Evolutionary conservation across 148 eudicot species (phyloP), one percentile per base, ranked within the genome.

Genomic region (Rhododendron henanense): DNA sequence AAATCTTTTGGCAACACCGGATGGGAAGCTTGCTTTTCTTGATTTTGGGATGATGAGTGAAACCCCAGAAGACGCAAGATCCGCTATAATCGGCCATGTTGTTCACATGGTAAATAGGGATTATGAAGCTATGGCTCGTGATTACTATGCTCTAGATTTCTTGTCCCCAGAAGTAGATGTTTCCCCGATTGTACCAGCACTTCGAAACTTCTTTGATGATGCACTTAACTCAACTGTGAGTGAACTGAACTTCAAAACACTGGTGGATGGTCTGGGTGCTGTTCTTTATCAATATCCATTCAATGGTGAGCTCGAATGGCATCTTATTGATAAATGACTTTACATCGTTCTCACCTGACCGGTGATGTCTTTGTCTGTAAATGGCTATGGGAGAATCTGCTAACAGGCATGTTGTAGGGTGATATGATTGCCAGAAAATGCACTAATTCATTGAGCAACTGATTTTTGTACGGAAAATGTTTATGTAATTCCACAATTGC

Each of bases 21-120:
- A 97, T 75, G 99, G 99, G 82, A 97, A 95, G 91, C 98, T 97
- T 83, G 99, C 99, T 81, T 97, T 97, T 90, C 91, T 97, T 87
- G 99, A 97, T 91, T 97, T 97, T 90, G 99, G 99, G 83, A 97
- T 97, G 99, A 97, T 97, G 99, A 97, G 99, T 86, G 99, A 97
- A 88, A 97, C 99, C 78, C 99, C 99, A 63, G 99, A 97, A 91
- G 92, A 94, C 78, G 99, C 99, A 86, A 93, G 99, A 88, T 92
- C 89, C 86, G 99, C 99, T 57, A 97, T 97, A 86, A 97, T 97
- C 84, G 98, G 99, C 85, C 99, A 97, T 89, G 99, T 97, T 87
- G 99, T 97, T 85, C 99, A 97, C 91, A 90, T 97, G 96, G 99
- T 97, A 77, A 97, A 97, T 92, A 94, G 99, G 81, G 99, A 97